phyloP scores from a whole-genome alignment of 2,329 filamentous ascomycete species.

The Exophiala phaeomuriformis region DNA sequence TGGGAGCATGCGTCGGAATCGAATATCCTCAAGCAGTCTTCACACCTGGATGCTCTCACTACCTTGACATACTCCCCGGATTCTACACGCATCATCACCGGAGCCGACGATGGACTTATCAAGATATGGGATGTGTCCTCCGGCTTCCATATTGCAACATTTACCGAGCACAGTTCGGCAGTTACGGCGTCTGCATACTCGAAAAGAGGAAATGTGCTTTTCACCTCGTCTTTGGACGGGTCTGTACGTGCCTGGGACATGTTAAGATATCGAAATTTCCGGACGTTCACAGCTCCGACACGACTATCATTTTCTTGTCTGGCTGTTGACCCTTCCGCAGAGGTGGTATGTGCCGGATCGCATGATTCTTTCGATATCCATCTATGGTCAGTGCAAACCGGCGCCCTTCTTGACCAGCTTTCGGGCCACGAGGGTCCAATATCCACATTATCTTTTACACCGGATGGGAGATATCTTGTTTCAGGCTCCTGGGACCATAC shows the following conservation, averaged over 20 bases:
- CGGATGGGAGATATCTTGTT: constrained; percentile 73
- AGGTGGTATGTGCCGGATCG: constrained; percentile 91
- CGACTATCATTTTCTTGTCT: constrained; percentile 87
- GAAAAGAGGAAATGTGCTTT: constrained; percentile 89
- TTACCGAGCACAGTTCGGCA: constrained; percentile 90
- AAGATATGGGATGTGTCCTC: constrained; percentile 98
- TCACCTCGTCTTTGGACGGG: constrained; percentile 89
- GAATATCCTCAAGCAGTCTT: constrained; percentile 96
- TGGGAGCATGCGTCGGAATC: constrained; percentile 99
- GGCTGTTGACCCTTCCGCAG: constrained; percentile 93
- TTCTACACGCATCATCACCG: constrained; percentile 84
- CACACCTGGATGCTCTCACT: constrained; percentile 94
- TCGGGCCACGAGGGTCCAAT: constrained; percentile 92
- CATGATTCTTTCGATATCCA: constrained; percentile 95
- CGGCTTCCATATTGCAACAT: constrained; percentile 95
- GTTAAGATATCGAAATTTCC: constrained; percentile 91
- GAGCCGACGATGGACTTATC: constrained; percentile 93
- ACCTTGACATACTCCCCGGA: constrained; percentile 87
- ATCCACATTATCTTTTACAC: constrained; percentile 78
- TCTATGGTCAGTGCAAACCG: constrained; percentile 97
- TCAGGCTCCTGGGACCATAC: constrained; percentile 97
- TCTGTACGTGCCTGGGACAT: constrained; percentile 95
- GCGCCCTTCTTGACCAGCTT: constrained; percentile 83
- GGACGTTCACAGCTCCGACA: constrained; percentile 91
- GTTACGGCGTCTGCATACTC: constrained; percentile 91